phyloP scores from a whole-genome alignment of 2,329 filamentous ascomycete species.

The Colletotrichum australisinense region DNA sequence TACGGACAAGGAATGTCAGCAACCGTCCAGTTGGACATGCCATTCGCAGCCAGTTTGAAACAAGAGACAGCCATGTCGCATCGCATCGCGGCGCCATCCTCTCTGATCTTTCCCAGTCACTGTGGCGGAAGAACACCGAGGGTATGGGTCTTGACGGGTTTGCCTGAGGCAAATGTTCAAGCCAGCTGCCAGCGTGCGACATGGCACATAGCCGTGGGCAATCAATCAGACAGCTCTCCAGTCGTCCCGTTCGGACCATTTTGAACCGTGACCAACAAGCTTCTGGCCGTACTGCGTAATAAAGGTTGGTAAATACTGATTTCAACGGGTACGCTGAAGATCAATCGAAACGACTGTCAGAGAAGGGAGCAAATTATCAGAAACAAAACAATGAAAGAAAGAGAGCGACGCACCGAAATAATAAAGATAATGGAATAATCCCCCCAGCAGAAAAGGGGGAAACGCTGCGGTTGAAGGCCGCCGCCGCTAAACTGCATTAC shows the following conservation, averaged over 20 bases:
- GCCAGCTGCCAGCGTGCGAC: not conserved
- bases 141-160: slow-evolving; percentile 15
- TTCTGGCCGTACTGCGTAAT: not conserved
- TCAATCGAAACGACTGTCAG: not conserved
- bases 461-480: slow-evolving; percentile 23
- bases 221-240: not conserved
- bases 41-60: slow-evolving; percentile 28
- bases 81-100: slow-evolving; percentile 25
- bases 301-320: not conserved
- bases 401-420: not conserved
- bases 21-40: slow-evolving; percentile 4
- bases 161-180: slow-evolving; percentile 14
- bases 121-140: slow-evolving; percentile 28
- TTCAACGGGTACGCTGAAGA: not conserved
- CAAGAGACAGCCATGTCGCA: slow-evolving; percentile 32
- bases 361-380: not conserved
- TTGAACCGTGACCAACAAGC: not conserved
- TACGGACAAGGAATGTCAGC: slow-evolving; percentile 13
- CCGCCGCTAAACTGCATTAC: slow-evolving; percentile 32
- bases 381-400: not conserved
- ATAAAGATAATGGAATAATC: not conserved
- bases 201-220: not conserved
- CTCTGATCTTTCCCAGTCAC: not conserved
- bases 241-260: not conserved
- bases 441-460: not conserved